Percentiles rank a stretch among this genome's conserved stretches.
phyloP scores from a whole-genome alignment of 192 early-diverging fungal species.

The Mortierella claussenii region DNA sequence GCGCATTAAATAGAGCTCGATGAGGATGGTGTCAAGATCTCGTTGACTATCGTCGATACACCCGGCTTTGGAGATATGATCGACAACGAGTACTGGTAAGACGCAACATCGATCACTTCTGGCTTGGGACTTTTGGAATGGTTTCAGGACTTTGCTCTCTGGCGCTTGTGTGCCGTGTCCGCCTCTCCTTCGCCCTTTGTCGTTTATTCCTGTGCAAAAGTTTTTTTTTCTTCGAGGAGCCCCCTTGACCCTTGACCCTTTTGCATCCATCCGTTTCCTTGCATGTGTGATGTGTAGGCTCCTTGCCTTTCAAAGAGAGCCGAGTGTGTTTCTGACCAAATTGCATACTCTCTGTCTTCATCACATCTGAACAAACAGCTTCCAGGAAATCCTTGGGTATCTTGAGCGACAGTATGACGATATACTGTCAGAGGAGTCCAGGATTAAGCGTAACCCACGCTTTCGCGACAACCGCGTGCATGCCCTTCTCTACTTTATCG shows the following conservation, averaged over 20 bases:
- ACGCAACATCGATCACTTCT: neutral
- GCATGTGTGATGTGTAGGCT: too few species aligned
- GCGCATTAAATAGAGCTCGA: constrained; percentile 91
- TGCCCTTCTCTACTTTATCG: constrained; percentile 97
- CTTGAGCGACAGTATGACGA: constrained; percentile 95
- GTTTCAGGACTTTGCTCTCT: too few species aligned
- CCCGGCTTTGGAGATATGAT: constrained; percentile 98
- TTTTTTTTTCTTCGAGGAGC: neutral
- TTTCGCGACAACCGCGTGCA: constrained; percentile 96
- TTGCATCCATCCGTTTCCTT: neutral
- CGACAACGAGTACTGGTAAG: constrained; percentile 92
- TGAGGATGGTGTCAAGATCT: constrained; percentile 96
- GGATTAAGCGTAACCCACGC: constrained; percentile 85
- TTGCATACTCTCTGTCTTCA: too few species aligned
- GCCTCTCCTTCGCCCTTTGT: neutral
- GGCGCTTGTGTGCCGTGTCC: too few species aligned
- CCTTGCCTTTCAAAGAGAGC: too few species aligned
- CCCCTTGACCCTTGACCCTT: too few species aligned
- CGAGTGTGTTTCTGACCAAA: too few species aligned
- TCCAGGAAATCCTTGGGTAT: constrained; percentile 91
- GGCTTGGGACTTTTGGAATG: too few species aligned
- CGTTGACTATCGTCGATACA: constrained; percentile 98
- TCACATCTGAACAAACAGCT: too few species aligned
- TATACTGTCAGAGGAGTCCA: constrained; percentile 88
- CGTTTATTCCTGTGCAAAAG: neutral